Base-by-base conservation (phyloP, 176 grass and related monocot species). In the Guadua angustifolia region DNA sequence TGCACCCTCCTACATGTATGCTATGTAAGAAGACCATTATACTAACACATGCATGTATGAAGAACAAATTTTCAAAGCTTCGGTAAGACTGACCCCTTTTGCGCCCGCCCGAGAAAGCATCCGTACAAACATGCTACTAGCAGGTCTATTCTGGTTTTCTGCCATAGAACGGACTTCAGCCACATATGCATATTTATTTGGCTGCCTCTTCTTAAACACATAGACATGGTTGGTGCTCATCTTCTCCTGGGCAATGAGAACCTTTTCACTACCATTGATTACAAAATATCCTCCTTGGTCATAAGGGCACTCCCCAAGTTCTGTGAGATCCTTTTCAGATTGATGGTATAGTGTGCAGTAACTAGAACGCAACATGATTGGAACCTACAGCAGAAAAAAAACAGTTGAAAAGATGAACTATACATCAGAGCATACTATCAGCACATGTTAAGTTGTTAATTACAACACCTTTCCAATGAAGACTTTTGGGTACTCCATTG, bases 151-250 rank as follows among this genome's bases (percentile, higher is more conserved):
- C 77, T 99, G 91, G 26, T 95, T 94, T 84, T 99, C 93, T 71
- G 93, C 91, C 93, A 95, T 95, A 61, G 96, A 99, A 46, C 91
- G 87, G 67, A 95, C 96, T 92, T 99, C 96, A 75, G 74, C 96
- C 66, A 99, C 91, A 89, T 94, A 99, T 69, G 96, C 88, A 92
- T 3, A 95, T 67, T 99, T 99, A 77, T 99, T 99, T 7, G 96
- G 96, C 49, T 99, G 96, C 50, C 96, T 99, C 88, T 95, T 99
- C 84, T 99, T 99, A 71, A 99, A 99, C 56, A 99, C 91, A 84
- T 99, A 99, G 42, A 99, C 93, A 83, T 99, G 96, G 84, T 99
- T 99, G 16, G 96, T 99, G 87, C 93, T 95, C 93, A 95, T 99
- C 79, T 95, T 99, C 84, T 99, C 96, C 83, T 99, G 96, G 33